These are phyloP conservation scores for Malus hybrid DNA, from an alignment of 331 rosid genomes.

Conservation along the genomic window DNA sequence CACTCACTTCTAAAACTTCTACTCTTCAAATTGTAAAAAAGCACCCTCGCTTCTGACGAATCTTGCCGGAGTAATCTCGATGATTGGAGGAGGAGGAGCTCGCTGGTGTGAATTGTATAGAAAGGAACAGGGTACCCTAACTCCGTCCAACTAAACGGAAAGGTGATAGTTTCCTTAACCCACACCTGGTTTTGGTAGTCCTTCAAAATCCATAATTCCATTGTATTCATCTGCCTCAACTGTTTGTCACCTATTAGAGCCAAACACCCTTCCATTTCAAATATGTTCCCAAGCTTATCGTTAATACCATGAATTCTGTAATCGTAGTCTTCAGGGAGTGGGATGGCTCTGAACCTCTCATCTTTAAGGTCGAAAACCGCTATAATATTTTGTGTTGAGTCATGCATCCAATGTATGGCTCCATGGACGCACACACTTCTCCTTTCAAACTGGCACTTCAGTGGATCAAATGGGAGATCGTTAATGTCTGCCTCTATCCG, in stretches of 20 bases:
- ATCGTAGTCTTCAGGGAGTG: background rate
- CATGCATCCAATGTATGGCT: background rate
- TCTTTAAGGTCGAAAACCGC: background rate
- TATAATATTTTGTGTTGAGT: background rate
- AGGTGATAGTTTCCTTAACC: background rate
- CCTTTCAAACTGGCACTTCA: background rate
- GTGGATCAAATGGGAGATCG: background rate
- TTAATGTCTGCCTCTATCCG: background rate
- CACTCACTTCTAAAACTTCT: background rate
- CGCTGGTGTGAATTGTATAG: background rate
- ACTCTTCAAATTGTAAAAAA: background rate
- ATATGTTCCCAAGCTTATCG: background rate
- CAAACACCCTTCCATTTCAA: background rate
- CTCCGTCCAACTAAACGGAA: background rate
- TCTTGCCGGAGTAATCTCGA: background rate
- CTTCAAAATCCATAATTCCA: background rate
- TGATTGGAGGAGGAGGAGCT: background rate
- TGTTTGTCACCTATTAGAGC: background rate
- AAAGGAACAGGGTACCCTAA: background rate
- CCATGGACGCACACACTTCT: slow-evolving; percentile 1
- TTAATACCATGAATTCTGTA: background rate
- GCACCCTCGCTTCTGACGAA: too few relatives aligned
- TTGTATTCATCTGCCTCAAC: background rate
- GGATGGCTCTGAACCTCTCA: slow-evolving; percentile 1
- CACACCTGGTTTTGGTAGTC: background rate